Evolutionary conservation across 331 rosid genomes (phyloP).

Genomic region (Quercus phellos): DNA sequence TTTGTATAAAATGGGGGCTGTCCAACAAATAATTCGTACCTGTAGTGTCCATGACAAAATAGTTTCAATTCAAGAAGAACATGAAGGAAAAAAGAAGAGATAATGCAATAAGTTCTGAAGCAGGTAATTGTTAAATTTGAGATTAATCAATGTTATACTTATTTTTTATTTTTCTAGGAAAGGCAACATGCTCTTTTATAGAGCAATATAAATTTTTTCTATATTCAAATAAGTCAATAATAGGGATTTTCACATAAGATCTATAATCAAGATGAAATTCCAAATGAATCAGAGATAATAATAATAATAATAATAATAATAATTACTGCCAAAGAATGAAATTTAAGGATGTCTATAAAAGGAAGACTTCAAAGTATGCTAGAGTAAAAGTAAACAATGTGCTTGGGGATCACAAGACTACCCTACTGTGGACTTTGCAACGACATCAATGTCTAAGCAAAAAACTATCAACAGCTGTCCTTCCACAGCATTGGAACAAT

Average conservation of each 20-base stretch:
- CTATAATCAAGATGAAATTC: background rate
- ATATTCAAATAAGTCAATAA: background rate
- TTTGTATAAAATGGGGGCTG: constrained; percentile 98
- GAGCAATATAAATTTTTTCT: background rate
- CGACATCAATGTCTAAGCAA: background rate
- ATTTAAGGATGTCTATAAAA: background rate
- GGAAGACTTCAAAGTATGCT: background rate
- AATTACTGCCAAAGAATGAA: background rate
- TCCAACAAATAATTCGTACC: constrained; percentile 96
- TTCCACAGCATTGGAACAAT: too few species aligned
- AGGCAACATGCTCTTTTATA: background rate
- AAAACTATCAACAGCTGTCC: too few species aligned
- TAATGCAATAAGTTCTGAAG: constrained; percentile 4
- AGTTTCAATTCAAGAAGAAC: constrained; percentile 25
- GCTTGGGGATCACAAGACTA: background rate
- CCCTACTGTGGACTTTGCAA: background rate
- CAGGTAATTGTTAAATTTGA: constrained; percentile 10
- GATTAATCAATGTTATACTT: background rate
- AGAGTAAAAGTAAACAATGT: background rate
- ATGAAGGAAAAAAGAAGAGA: constrained; percentile 4
- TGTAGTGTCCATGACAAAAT: constrained; percentile 30
- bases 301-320: too few species aligned
- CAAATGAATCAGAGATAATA: background rate
- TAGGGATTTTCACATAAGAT: background rate
- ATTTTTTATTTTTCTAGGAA: background rate